Evolutionary conservation across 2,329 filamentous ascomycete species (phyloP), one percentile per base, ranked within the genome.

Genomic region (Xylariales sp.): DNA sequence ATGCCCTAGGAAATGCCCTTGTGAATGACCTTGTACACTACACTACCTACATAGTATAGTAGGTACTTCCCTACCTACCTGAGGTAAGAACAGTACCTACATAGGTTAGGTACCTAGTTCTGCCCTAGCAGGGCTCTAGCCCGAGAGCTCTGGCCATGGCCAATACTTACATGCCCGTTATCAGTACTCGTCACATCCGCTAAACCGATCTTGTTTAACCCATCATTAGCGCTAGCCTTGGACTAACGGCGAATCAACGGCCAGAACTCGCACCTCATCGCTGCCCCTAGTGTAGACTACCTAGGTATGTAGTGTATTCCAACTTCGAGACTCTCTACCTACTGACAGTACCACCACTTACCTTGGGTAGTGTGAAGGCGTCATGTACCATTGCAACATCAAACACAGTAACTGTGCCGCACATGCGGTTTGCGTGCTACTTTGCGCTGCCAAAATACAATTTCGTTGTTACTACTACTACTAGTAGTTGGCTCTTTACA

Each of bases 131-230:
- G 69, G 72, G 71, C 66, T 64, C 69, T 69, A 73, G 71, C 73
- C 68, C 62, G 62, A 39, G 66, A 69, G 69, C 73, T 72, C 43
- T 49, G 71, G 69, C 76, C 76, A 78, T 49, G 71, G 69, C 76
- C 76, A 78, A 78, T 77, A 71, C n/a, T n/a, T n/a, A n/a, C 49
- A 32, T 66, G 60, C 56, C 56, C 69, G 65, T 50, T 62, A 64
- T 66, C 62, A 30, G 45, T 49, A 48, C 58, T 73, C 72, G 71
- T 77, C 75, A 77, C 75, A 76, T 73, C 59, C 69, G 71, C 75
- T 77, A 77, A 69, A 57, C 72, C 72, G 66, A 68, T 18, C 48
- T 68, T 70, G 73, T 61, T 72, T 67, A 60, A 70, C 69, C 74
- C 72, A 71, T 69, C 67, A 69, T 64, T 72, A 69, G 73, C 73